A percentile compares a stretch with the other conserved stretches of the same genome.
phyloP scores from a whole-genome alignment of 345 rosid genomes.

The Hibiscus mutabilis region DNA sequence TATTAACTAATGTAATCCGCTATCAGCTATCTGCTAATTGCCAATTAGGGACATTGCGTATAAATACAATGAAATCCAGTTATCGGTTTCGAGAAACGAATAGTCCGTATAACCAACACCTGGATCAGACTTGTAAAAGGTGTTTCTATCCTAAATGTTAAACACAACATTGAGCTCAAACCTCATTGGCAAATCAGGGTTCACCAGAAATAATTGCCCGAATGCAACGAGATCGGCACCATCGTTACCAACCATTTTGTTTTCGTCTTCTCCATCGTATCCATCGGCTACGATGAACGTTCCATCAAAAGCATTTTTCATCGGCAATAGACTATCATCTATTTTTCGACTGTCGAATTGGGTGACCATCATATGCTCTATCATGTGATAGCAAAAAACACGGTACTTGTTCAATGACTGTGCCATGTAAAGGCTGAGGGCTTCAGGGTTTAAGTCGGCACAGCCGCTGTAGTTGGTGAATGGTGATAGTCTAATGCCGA shows the following conservation, averaged over 20 bases:
- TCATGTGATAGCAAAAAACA: conserved; percentile 41
- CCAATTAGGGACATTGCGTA: too few species aligned
- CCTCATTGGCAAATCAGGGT: conserved; percentile 13
- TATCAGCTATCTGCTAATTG: too few species aligned
- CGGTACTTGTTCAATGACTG: too few species aligned
- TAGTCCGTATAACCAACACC: conserved; percentile 65
- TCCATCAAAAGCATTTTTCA: conserved; percentile 35
- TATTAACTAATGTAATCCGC: too few species aligned
- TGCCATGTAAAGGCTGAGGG: conserved; percentile 11
- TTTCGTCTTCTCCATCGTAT: conserved; percentile 26
- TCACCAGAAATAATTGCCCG: conserved; percentile 9
- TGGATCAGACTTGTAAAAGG: conserved; percentile 30
- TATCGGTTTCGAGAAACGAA: conserved; percentile 34
- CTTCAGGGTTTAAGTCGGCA: neutral
- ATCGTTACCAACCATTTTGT: conserved; percentile 22
- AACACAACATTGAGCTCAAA: conserved; percentile 8
- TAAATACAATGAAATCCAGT: neutral
- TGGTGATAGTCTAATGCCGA: conserved; percentile 17
- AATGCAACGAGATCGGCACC: conserved; percentile 27
- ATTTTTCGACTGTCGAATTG: conserved; percentile 16
- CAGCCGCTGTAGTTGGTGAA: conserved; percentile 3
- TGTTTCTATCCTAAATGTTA: conserved; percentile 11
- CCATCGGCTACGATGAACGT: conserved; percentile 39
- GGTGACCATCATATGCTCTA: conserved; percentile 37
- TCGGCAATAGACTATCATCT: conserved; percentile 18